phyloP scores from a whole-genome alignment of 768 basidiomycete genomes.

The Hypsizygus marmoreus region DNA sequence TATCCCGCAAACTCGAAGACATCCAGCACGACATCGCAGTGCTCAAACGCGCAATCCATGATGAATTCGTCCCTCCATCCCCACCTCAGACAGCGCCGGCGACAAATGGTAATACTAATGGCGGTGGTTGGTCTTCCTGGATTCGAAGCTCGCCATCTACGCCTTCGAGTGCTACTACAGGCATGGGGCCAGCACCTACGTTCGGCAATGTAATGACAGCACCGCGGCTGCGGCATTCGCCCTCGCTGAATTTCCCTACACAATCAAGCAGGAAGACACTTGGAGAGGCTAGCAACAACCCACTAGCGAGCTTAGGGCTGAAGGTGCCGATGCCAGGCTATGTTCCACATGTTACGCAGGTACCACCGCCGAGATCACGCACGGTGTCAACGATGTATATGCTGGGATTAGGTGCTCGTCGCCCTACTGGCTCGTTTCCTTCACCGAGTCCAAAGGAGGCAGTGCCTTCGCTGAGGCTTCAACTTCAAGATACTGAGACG shows the following conservation, averaged over 20 bases:
- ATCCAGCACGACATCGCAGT: conserved; percentile 76
- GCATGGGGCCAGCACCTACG: conserved; percentile 43
- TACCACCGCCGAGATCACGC: conserved; percentile 37
- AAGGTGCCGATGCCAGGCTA: conserved; percentile 62
- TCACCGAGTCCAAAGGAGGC: not conserved
- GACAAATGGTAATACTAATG: not conserved
- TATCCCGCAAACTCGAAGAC: conserved; percentile 66
- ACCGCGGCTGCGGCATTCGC: conserved; percentile 54
- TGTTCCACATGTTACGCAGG: conserved; percentile 12
- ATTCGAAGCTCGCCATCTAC: conserved; percentile 44
- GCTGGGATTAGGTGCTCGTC: conserved; percentile 52
- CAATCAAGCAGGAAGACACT: conserved; percentile 13
- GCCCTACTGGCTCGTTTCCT: conserved; percentile 18
- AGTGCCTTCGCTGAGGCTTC: not conserved
- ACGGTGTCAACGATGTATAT: conserved; percentile 66
- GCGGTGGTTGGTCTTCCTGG: conserved; percentile 59
- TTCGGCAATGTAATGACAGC: conserved; percentile 75
- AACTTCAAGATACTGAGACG: no score
- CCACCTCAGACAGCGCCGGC: conserved; percentile 11
- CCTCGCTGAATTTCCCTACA: conserved; percentile 36
- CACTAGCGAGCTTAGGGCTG: conserved; percentile 48
- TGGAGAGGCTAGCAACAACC: conserved; percentile 27
- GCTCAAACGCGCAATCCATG: conserved; percentile 62
- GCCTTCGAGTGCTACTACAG: conserved; percentile 38
- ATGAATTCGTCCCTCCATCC: conserved; percentile 28